Percentiles rank a stretch among this genome's conserved stretches.
phyloP scores from a whole-genome alignment of 2,329 filamentous ascomycete genomes.

The Elsinoe arachidis region DNA sequence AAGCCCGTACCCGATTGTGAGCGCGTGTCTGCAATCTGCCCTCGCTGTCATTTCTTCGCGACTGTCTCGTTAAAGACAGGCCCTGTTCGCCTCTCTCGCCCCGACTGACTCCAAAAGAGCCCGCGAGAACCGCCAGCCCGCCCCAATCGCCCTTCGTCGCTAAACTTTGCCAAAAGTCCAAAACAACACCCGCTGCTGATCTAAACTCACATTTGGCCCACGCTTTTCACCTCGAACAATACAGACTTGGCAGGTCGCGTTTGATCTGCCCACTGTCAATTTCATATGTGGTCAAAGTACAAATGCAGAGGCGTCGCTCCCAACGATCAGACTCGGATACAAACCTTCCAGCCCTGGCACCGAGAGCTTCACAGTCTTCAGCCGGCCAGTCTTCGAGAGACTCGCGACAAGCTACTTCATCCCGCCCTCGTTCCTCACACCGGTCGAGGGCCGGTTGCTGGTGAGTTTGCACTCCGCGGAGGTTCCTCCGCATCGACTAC shows the following conservation, averaged over 20 bases:
- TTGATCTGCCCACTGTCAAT: conserved; percentile 13
- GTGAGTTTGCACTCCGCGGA: conserved; percentile 26
- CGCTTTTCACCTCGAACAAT: neutral
- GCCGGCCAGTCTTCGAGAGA: conserved; percentile 8
- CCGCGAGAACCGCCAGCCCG: neutral
- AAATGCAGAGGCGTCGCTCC: conserved; percentile 17
- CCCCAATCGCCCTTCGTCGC: neutral
- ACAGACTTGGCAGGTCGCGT: conserved; percentile 11
- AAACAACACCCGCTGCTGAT: neutral
- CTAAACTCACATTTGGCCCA: neutral
- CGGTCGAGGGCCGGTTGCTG: conserved; percentile 48
- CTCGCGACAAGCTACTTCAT: conserved; percentile 12
- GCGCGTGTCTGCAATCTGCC: neutral
- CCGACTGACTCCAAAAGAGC: too few species aligned
- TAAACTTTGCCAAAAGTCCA: conserved; percentile 6
- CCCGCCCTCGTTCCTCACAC: conserved; percentile 40
- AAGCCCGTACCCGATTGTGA: neutral
- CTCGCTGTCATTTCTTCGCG: neutral
- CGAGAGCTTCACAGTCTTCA: conserved; percentile 17
- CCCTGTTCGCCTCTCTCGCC: neutral
- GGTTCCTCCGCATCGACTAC: neutral
- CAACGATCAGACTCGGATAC: conserved; percentile 20
- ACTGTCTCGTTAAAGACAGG: too few species aligned
- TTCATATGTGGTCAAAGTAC: conserved; percentile 12
- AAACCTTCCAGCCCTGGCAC: conserved; percentile 27